phyloP scores from a whole-genome alignment of 2,329 filamentous ascomycete genomes.

The Capronia americana region DNA sequence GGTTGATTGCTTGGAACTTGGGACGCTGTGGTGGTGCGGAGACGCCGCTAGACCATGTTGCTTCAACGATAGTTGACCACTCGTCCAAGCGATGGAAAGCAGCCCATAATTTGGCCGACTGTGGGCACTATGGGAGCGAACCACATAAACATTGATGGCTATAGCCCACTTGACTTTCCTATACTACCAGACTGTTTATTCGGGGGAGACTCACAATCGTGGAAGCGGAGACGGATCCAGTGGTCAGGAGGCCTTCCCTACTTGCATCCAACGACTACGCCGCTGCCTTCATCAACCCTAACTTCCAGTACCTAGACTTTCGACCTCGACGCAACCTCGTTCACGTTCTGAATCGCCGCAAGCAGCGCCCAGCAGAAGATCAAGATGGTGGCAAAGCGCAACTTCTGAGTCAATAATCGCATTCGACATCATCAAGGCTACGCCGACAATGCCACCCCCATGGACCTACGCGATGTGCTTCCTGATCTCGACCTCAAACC shows the following conservation, averaged over 20 bases:
- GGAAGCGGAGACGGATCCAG: not conserved
- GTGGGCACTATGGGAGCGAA: not conserved
- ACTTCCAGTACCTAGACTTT: conserved; percentile 48
- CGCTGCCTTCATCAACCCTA: conserved; percentile 58
- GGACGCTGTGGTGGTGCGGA: not conserved
- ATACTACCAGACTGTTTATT: not conserved
- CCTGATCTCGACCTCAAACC: conserved; percentile 76
- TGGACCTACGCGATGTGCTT: conserved; percentile 79
- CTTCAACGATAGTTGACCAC: not conserved
- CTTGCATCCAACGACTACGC: conserved; percentile 54
- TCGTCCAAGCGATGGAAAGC: not conserved
- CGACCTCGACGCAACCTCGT: conserved; percentile 36
- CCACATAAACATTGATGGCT: not conserved
- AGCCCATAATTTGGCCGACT: not conserved
- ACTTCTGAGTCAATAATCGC: conserved; percentile 20
- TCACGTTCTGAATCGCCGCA: not conserved
- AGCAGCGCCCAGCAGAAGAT: not conserved
- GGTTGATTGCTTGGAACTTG: not conserved
- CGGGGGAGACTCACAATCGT: not conserved
- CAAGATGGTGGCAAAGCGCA: not conserved
- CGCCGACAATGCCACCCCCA: conserved; percentile 12
- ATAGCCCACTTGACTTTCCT: not conserved
- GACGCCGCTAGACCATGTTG: not conserved
- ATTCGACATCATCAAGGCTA: not conserved
- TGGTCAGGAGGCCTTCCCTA: not conserved